A percentile compares a stretch with the other conserved stretches of the same genome.
phyloP scores from a whole-genome alignment of 192 early-diverging fungal genomes.

The Dimargaris cristalligena region DNA sequence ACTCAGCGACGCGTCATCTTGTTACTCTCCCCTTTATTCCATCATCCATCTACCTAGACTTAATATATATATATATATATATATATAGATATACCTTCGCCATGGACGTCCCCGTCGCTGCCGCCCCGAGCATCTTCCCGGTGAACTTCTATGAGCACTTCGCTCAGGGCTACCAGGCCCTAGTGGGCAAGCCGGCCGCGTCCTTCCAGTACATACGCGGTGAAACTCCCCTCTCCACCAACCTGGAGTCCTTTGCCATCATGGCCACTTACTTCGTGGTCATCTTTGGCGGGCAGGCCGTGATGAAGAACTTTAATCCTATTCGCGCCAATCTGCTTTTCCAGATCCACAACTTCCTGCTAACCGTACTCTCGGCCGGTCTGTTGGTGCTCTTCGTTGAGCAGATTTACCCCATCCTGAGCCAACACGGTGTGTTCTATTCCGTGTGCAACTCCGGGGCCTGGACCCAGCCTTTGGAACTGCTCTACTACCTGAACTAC shows the following conservation, averaged over 20 bases:
- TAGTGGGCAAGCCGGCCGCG: background rate
- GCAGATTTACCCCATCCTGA: constrained; percentile 53
- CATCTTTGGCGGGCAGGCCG: constrained; percentile 58
- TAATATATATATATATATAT: no score
- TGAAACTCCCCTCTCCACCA: constrained; percentile 26
- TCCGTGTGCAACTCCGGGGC: constrained; percentile 47
- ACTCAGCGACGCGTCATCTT: no score
- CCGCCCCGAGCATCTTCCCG: no score
- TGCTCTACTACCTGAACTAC: constrained; percentile 84
- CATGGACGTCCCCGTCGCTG: no score
- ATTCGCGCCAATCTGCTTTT: constrained; percentile 53
- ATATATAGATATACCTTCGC: no score
- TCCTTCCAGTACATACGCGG: constrained; percentile 30
- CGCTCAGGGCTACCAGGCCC: constrained; percentile 2
- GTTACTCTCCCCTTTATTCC: no score
- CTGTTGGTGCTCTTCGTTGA: constrained; percentile 60
- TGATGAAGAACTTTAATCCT: constrained; percentile 48
- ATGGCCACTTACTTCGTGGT: constrained; percentile 44
- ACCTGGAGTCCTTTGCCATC: constrained; percentile 26
- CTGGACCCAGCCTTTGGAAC: constrained; percentile 64
- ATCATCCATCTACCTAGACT: no score
- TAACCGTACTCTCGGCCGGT: constrained; percentile 47
- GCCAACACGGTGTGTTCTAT: constrained; percentile 47
- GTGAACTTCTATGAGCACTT: constrained; percentile 4
- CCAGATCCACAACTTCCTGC: constrained; percentile 64